Evolutionary conservation across 192 early-diverging fungal species (phyloP), one percentile per base, ranked within the genome.

Genomic region (Entophlyctis luteolus): DNA sequence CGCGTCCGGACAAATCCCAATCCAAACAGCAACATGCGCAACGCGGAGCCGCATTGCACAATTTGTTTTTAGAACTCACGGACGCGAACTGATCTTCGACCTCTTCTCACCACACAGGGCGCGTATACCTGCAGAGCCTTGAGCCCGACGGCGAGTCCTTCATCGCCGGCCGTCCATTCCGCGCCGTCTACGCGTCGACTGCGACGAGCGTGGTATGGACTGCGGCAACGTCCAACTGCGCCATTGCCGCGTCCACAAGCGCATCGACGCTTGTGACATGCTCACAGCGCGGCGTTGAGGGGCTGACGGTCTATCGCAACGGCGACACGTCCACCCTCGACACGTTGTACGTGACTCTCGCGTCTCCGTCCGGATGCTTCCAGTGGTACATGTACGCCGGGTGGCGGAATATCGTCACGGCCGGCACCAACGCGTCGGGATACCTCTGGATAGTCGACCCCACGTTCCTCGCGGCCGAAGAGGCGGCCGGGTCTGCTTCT

Each of bases 101-200:
- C n/a, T n/a, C n/a, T n/a, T n/a, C n/a, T n/a, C n/a, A n/a, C n/a
- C n/a, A 48, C 18, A 16, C 48, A 66, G 63, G 63, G 4, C 33
- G 33, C 2, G 33, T 32, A 52, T 66, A 66, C 25, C 18, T 54
- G 14, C 49, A 66, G 34, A 66, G 63, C 36, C 22, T 37, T 5
- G 63, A 66, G 50, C 63, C 37, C n/a, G 63, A 66, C 29, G 63
- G 63, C 28, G 35, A 20, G 3, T 38, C 34, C 27, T 66, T 66
- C 48, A 33, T 66, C 1, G 63, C 50, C 2, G 50, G 49, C 0
- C 63, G 63, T 6, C 14, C n/a, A 5, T 45, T 66, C 5, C n/a
- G 49, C 42, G 45, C 20, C 33, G 10, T 8, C 5, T n/a, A 12
- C 27, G 32, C 29, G 2, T 22, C 45, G 35, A 28, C 49, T 3